Evolutionary conservation across 2,329 filamentous ascomycete species (phyloP), one percentile per base, ranked within the genome.

Genomic region (Diaporthe velutina): DNA sequence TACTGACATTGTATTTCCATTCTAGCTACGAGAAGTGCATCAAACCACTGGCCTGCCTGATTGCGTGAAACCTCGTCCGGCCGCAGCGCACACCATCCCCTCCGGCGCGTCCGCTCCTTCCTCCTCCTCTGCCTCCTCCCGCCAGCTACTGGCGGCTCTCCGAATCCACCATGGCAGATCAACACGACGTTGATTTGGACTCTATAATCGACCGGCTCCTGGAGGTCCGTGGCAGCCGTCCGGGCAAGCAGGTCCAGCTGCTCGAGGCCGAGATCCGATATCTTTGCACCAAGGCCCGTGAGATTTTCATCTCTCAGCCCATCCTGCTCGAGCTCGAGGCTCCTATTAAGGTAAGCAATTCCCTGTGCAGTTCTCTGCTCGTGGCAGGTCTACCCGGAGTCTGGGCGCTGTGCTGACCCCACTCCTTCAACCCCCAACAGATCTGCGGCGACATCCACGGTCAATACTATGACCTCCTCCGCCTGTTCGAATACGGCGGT

Each of bases 381-480:
- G 64, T 45, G 35, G 19, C 58, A 76, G 45, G 38, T 72, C 73
- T 78, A 48, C 40, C 45, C 19, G 52, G 50, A 45, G 52, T 52
- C n/a, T 19, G 38, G 40, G 71, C 71, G 71, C 55, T 38, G 33
- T 68, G 67, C 72, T 76, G 45, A 76, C 72, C 60, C 67, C 58
- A 38, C 68, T 45, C 70, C 75, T 58, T 71, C 71, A 30, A 60
- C 40, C 42, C 64, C 67, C 28, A 40, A 74, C 82, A 99, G 97
- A 99, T 99, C 83, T 98, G 96, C 86, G 97, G 97, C 86, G 97
- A 98, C 87, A 98, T 99, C 80, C 97, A 98, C 86, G 97, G 97
- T 79, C 97, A 99, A 88, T 99, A 99, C 88, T 98, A 98, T 86
- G 97, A 99, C 85, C 91, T 99, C 77, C 90, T 99, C 79, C 95